A percentile compares a stretch with the other conserved stretches of the same genome.
Evolutionary conservation across 495 filamentous ascomycete species (phyloP).

Genomic region (Choiromyces venosus): DNA sequence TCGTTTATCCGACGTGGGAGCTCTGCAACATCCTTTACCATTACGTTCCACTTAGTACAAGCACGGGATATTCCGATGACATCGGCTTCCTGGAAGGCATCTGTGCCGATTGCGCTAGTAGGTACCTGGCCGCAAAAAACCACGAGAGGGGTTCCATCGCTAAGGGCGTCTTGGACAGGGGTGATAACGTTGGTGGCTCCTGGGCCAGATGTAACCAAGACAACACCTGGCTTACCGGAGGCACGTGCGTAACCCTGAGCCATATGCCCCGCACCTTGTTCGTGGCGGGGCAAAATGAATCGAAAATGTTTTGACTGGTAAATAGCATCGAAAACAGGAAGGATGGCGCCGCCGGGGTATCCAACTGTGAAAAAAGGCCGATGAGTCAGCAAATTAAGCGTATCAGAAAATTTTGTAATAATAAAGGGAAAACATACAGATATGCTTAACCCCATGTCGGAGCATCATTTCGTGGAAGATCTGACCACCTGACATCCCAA

Average conservation of each 20-base stretch:
- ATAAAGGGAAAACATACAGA: conserved; percentile 58
- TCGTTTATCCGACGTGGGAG: conserved; percentile 73
- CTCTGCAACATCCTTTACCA: conserved; percentile 74
- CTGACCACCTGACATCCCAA: conserved; percentile 89
- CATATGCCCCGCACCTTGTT: conserved; percentile 79
- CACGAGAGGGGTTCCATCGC: conserved; percentile 72
- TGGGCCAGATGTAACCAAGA: conserved; percentile 72
- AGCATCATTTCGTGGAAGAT: conserved; percentile 99
- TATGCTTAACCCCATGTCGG: conserved; percentile 80
- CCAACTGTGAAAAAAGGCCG: conserved; percentile 49
- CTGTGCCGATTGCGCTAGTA: conserved; percentile 67
- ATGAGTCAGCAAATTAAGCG: conserved; percentile 19
- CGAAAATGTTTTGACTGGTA: conserved; percentile 75
- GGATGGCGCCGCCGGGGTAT: conserved; percentile 72
- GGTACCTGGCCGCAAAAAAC: conserved; percentile 74
- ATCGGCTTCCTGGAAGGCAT: conserved; percentile 77
- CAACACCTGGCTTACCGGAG: conserved; percentile 68
- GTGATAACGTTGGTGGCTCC: conserved; percentile 75
- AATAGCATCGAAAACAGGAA: conserved; percentile 79
- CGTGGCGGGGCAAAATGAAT: conserved; percentile 71
- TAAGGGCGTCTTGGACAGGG: conserved; percentile 71
- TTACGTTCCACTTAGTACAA: conserved; percentile 82
- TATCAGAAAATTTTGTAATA: conserved; percentile 14
- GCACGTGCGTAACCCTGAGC: conserved; percentile 72
- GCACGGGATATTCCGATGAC: conserved; percentile 69